Evolutionary conservation across 164 flowering plant genomes (phyloP).

Genomic region (Houttuynia cordata): DNA sequence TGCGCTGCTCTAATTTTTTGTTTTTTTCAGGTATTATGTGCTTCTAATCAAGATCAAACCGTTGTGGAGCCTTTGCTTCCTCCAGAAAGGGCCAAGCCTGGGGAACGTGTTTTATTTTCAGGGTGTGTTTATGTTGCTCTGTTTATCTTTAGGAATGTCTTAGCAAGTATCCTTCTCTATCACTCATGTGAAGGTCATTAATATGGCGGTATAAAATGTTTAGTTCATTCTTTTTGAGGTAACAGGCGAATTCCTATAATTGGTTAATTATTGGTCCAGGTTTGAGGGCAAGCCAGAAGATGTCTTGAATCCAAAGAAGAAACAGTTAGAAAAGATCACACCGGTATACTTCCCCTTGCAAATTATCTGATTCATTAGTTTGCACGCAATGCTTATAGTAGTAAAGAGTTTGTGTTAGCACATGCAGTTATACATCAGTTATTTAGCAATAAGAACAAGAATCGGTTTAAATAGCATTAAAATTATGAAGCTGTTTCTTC

Average conservation of each 20-base stretch:
- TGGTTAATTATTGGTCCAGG: constrained; percentile 39
- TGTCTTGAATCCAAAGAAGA: constrained; percentile 94
- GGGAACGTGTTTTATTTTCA: constrained; percentile 67
- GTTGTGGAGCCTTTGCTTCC: constrained; percentile 81
- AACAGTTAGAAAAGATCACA: constrained; percentile 89
- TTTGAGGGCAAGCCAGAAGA: constrained; percentile 90
- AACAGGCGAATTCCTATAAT: too few relatives aligned
- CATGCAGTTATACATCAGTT: too few relatives aligned
- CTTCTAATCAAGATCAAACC: constrained; percentile 74
- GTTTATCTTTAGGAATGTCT: neutral
- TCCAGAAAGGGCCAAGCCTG: constrained; percentile 72
- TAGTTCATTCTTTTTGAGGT: neutral
- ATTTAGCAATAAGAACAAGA: too few relatives aligned
- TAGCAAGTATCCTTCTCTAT: neutral
- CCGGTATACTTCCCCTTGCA: constrained; percentile 37
- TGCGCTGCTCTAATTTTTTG: neutral
- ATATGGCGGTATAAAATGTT: neutral
- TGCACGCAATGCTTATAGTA: neutral
- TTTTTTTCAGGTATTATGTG: constrained; percentile 76
- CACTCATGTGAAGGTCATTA: neutral
- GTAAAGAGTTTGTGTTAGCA: neutral
- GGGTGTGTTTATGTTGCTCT: constrained; percentile 29
- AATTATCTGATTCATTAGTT: neutral
- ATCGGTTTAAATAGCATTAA: too few relatives aligned
- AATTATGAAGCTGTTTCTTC: too few relatives aligned